Evolutionary conservation across 306 rosid genomes (phyloP).

Genomic region (Geum urbanum): DNA sequence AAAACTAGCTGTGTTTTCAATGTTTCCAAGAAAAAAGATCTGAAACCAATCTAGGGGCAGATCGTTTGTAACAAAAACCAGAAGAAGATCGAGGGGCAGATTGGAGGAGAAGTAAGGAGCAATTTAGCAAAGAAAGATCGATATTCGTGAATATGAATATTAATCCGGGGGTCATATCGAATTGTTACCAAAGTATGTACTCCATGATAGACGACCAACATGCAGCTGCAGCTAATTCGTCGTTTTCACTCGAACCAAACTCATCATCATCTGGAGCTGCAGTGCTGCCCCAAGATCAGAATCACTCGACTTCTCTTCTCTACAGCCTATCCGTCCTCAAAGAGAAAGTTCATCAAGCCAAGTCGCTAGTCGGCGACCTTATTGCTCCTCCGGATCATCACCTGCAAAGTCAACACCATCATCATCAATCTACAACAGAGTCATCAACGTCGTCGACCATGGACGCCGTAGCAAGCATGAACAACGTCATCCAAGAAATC

Average conservation of each 20-base stretch:
- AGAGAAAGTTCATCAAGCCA: slow-evolving; percentile 58
- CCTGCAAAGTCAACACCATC: neutral
- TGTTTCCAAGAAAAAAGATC: neutral
- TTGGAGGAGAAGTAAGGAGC: slow-evolving; percentile 4
- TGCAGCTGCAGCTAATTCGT: slow-evolving; percentile 3
- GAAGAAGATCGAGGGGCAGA: neutral
- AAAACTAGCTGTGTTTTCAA: neutral
- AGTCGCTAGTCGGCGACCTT: slow-evolving; percentile 46
- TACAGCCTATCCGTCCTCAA: slow-evolving; percentile 61
- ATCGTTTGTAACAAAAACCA: neutral
- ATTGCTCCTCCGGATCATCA: slow-evolving; percentile 28
- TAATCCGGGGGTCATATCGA: slow-evolving; percentile 21
- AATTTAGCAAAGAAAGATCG: neutral
- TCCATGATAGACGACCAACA: slow-evolving; percentile 25
- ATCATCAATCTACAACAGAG: neutral
- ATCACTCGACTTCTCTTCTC: slow-evolving; percentile 48
- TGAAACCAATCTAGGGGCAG: neutral
- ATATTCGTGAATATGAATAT: neutral
- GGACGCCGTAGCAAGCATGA: slow-evolving; percentile 51
- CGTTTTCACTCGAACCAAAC: slow-evolving; percentile 31
- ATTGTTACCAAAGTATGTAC: slow-evolving; percentile 26
- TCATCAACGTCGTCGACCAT: slow-evolving; percentile 33
- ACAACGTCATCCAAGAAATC: slow-evolving; percentile 64
- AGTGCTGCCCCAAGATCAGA: slow-evolving; percentile 9
- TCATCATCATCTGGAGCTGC: neutral